Conservation (phyloP, 2,329 filamentous ascomycete genomes). For the Aspergillus sp. region DNA sequence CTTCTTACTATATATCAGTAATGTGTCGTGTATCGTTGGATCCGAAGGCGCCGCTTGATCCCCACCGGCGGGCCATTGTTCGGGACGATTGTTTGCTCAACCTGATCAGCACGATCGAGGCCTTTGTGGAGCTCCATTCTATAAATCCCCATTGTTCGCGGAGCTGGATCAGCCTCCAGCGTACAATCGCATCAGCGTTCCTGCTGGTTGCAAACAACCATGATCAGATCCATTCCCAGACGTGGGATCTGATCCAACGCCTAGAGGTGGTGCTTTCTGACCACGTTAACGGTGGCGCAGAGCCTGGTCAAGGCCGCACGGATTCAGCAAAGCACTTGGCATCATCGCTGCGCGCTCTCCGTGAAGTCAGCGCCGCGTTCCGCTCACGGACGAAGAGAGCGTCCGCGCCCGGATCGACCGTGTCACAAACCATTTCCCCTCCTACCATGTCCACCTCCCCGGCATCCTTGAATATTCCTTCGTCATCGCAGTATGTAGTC, state of each 20-base stretch:
- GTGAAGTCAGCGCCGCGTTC: constrained; percentile 31
- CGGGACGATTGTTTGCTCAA: constrained; percentile 54
- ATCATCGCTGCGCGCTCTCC: constrained; percentile 32
- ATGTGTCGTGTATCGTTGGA: constrained; percentile 57
- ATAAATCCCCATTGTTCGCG: constrained; percentile 38
- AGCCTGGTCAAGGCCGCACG: constrained; percentile 25
- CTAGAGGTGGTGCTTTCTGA: constrained; percentile 30
- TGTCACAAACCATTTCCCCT: constrained; percentile 10
- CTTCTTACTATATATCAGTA: constrained; percentile 60
- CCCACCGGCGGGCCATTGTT: constrained; percentile 35
- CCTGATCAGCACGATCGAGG: constrained; percentile 53
- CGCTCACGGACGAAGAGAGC: constrained; percentile 12
- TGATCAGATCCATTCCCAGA: constrained; percentile 20
- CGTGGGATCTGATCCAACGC: constrained; percentile 28
- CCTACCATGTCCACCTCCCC: constrained; percentile 10
- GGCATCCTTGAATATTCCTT: constrained; percentile 4
- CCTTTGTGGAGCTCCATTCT: constrained; percentile 54
- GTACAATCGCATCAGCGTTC: constrained; percentile 42
- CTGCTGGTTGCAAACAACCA: constrained; percentile 34
- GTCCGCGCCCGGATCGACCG: constrained; percentile 5
- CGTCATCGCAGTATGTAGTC: constrained; percentile 7
- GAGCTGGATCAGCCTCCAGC: constrained; percentile 43
- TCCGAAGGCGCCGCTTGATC: constrained; percentile 39
- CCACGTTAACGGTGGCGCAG: constrained; percentile 30
- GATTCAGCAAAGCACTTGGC: constrained; percentile 34